Evolutionary conservation across 306 rosid species (phyloP).

Genomic region (Trifolium subterraneum): DNA sequence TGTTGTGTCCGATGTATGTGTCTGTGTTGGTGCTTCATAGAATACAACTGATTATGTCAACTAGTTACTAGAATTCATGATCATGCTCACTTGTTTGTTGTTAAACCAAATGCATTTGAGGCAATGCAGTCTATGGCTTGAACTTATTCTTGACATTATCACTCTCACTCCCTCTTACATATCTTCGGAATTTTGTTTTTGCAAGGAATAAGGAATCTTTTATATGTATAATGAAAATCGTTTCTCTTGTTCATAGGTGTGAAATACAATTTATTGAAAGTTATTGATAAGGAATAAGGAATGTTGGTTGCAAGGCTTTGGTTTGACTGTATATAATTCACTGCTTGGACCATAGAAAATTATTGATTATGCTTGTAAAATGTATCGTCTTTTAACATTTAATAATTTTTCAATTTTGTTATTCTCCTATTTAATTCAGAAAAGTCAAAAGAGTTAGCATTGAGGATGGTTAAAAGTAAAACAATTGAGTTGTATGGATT

Average conservation of each 20-base stretch:
- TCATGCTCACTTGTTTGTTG: too few species aligned
- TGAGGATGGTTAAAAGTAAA: slow-evolving; percentile 18
- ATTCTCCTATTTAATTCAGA: slow-evolving; percentile 29
- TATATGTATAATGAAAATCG: not conserved
- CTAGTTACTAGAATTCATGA: too few species aligned
- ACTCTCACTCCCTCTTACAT: too few species aligned
- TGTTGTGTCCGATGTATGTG: too few species aligned
- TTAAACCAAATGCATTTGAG: too few species aligned
- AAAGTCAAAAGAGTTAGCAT: slow-evolving; percentile 8
- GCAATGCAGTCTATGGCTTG: too few species aligned
- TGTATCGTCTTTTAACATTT: not conserved
- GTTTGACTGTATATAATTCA: not conserved
- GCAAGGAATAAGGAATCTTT: not conserved
- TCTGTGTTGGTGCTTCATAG: too few species aligned
- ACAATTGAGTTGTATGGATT: slow-evolving; percentile 75
- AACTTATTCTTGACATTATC: too few species aligned
- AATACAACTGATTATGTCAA: not conserved
- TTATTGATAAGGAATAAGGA: too few species aligned
- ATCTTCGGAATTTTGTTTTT: not conserved
- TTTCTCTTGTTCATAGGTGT: not conserved
- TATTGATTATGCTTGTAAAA: slow-evolving; percentile 10
- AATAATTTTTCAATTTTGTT: not conserved
- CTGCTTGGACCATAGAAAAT: not conserved
- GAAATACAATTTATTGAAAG: not conserved
- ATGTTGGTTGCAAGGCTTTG: not conserved